Percentiles rank a stretch among this genome's conserved stretches.
These are phyloP conservation scores for Hymenoscyphus albidus DNA, from an alignment of 2,329 filamentous ascomycete genomes.

Conservation along the genomic window DNA sequence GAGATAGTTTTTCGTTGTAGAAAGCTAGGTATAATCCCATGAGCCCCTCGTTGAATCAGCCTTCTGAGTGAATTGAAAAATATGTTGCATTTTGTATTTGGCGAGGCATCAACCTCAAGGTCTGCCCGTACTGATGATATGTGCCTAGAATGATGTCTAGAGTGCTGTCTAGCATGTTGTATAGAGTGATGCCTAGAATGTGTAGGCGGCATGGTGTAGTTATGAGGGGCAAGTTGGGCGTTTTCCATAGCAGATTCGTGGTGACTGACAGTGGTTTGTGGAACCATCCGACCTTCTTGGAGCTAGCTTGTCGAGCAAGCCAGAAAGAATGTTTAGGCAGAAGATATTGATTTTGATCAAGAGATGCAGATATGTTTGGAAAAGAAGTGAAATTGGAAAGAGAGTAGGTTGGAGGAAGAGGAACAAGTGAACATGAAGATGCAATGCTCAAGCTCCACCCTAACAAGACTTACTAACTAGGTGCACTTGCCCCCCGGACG, in stretches of 20 bases:
- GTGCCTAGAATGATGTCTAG: background rate
- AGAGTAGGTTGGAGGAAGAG: background rate
- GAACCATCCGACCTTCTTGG: background rate
- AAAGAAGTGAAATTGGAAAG: background rate
- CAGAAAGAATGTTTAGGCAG: background rate
- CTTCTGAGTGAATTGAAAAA: slow-evolving; percentile 17
- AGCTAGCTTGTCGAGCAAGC: background rate
- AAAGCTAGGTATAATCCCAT: slow-evolving; percentile 35
- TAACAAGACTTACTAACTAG: background rate
- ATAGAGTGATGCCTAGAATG: no score
- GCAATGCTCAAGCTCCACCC: background rate
- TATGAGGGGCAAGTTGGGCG: background rate
- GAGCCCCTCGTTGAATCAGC: slow-evolving; percentile 24
- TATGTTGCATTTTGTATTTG: background rate
- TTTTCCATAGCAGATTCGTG: background rate
- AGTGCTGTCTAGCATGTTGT: no score
- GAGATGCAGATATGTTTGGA: background rate
- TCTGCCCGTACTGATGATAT: background rate
- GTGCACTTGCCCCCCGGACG: background rate
- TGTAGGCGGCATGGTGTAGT: background rate
- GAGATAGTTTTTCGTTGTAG: slow-evolving; percentile 31
- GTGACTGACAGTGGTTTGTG: background rate
- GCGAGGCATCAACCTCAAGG: background rate
- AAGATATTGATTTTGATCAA: background rate
- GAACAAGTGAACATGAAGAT: background rate